Conservation (phyloP, 1,284 basidiomycete species). For the Anthracocystis panici-leucophaei region DNA sequence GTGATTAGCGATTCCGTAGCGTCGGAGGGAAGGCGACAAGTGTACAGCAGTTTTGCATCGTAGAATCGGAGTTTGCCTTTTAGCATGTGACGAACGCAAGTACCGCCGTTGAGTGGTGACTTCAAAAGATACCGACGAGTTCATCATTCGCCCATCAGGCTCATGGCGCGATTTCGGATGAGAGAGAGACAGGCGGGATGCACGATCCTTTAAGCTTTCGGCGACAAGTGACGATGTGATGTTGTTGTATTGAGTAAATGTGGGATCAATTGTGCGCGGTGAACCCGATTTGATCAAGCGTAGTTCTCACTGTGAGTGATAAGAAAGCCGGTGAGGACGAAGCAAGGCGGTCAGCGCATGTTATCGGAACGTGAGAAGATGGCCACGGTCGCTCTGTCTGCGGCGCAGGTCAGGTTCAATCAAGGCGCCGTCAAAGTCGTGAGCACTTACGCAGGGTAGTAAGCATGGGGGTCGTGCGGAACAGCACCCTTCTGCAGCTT, state of each 20-base stretch:
- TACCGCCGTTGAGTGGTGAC: too few relatives aligned
- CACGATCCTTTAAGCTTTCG: not conserved
- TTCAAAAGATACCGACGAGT: too few relatives aligned
- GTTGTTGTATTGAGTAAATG: slow-evolving; percentile 1
- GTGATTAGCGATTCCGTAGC: too few relatives aligned
- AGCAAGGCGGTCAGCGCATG: slow-evolving; percentile 5
- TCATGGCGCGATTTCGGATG: not conserved
- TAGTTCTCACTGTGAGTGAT: slow-evolving; percentile 51
- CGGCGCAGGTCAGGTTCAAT: not conserved
- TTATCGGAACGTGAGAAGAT: too few relatives aligned
- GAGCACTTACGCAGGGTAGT: slow-evolving; percentile 63
- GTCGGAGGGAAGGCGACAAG: too few relatives aligned
- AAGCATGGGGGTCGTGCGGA: slow-evolving; percentile 63
- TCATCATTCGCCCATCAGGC: not conserved
- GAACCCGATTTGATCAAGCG: slow-evolving; percentile 12
- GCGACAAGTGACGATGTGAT: not conserved
- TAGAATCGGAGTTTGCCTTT: too few relatives aligned
- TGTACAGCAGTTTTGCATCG: too few relatives aligned
- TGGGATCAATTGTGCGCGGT: not conserved
- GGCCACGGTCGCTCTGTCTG: not conserved
- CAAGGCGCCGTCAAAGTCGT: not conserved
- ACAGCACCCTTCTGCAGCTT: slow-evolving; percentile 67
- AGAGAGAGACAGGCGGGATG: not conserved
- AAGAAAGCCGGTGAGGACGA: not conserved
- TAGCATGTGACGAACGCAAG: too few relatives aligned